Evolutionary conservation across 495 filamentous ascomycete species (phyloP).

Genomic region (Platismatia glauca): DNA sequence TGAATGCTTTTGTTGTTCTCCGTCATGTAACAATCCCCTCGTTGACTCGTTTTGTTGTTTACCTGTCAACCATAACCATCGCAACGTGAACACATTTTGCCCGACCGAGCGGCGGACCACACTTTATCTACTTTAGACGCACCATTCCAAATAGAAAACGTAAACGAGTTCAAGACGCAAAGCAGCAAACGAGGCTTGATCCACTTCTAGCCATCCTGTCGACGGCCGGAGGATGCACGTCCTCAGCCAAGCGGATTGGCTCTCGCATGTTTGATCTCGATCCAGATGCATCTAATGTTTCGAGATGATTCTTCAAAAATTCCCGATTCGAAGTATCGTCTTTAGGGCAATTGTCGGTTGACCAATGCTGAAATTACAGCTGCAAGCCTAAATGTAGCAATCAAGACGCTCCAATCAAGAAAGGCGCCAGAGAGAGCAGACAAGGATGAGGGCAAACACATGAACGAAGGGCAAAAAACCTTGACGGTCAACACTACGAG

Average conservation of each 20-base stretch:
- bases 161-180: not conserved
- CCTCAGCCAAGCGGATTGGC: not conserved
- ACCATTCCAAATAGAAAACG: not conserved
- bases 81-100: not conserved
- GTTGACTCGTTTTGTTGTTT: not conserved
- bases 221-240: not conserved
- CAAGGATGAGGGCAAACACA: slow-evolving; percentile 4
- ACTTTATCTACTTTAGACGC: not conserved
- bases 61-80: not conserved
- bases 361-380: slow-evolving; percentile 17
- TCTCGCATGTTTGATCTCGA: not conserved
- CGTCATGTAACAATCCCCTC: not conserved
- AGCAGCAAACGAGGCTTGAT: slow-evolving; percentile 3
- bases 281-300: not conserved
- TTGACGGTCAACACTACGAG: slow-evolving; percentile 16
- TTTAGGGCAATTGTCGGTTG: slow-evolving; percentile 3
- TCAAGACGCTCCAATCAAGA: slow-evolving; percentile 21
- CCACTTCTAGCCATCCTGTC: not conserved
- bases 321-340: not conserved
- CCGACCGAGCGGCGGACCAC: not conserved
- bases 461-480: slow-evolving; percentile 3
- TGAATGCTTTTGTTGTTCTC: not conserved
- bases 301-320: not conserved
- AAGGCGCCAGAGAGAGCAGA: slow-evolving; percentile 8
- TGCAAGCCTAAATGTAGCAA: slow-evolving; percentile 16